Percentiles rank a stretch among this genome's conserved stretches.
Evolutionary conservation across 441 rosid species (phyloP).

Genomic region (Populus hybrid): DNA sequence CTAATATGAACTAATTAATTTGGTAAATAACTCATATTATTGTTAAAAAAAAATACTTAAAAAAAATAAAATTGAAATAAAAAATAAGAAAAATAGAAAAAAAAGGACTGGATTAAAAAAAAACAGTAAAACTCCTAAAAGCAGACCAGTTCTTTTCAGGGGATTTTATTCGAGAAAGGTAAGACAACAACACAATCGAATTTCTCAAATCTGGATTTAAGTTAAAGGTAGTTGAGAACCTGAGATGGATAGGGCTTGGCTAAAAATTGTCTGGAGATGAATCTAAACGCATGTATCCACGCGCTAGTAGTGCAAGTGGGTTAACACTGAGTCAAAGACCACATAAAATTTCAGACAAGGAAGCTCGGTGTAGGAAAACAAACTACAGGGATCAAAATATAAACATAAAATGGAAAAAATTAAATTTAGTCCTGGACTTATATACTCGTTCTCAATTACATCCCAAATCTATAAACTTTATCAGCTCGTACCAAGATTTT

Average conservation of each 20-base stretch:
- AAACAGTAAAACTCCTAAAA: too few relatives aligned
- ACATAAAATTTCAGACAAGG: constrained; percentile 14
- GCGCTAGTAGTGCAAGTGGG: constrained; percentile 11
- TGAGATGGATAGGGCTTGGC: neutral
- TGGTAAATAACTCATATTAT: too few relatives aligned
- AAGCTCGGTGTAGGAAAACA: neutral
- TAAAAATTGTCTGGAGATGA: neutral
- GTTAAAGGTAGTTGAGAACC: neutral
- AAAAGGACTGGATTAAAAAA: too few relatives aligned
- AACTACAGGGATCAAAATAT: neutral
- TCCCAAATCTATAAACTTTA: too few relatives aligned
- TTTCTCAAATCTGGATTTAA: neutral
- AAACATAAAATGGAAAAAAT: neutral
- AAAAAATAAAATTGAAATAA: too few relatives aligned
- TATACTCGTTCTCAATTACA: too few relatives aligned
- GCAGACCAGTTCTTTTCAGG: too few relatives aligned
- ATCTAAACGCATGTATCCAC: constrained; percentile 16
- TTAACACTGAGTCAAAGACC: neutral
- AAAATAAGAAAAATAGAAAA: too few relatives aligned
- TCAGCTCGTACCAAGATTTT: too few relatives aligned
- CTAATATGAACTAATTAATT: too few relatives aligned
- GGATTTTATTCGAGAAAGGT: too few relatives aligned
- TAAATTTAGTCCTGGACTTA: neutral
- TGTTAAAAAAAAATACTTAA: too few relatives aligned
- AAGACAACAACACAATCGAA: neutral